phyloP scores from a whole-genome alignment of 148 eudicot species.

The Rhododendron simsii region DNA sequence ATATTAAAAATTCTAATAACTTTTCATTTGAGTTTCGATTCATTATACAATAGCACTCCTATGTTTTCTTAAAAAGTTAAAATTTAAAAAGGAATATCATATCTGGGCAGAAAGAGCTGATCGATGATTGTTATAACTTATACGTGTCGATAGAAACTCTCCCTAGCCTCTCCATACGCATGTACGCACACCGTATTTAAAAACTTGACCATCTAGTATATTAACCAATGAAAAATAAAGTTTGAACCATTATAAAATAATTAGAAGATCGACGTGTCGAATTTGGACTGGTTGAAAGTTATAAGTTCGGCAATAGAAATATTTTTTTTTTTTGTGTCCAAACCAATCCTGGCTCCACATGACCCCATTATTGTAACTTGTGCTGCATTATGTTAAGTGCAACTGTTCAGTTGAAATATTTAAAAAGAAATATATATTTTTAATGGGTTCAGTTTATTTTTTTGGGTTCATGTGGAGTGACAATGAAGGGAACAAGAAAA shows the following conservation, averaged over 20 bases:
- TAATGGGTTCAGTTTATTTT: too few species aligned
- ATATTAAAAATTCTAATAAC: background rate
- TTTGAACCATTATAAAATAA: background rate
- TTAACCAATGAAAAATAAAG: background rate
- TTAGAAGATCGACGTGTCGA: background rate
- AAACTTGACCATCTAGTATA: background rate
- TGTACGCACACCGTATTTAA: background rate
- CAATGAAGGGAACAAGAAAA: constrained; percentile 4
- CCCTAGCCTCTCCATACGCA: background rate
- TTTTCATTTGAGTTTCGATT: background rate
- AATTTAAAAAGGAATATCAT: background rate
- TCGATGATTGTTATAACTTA: background rate
- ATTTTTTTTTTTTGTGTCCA: background rate
- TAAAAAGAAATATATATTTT: background rate
- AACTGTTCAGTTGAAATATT: background rate
- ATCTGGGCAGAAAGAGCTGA: background rate
- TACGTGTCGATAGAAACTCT: background rate
- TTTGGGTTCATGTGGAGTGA: constrained; percentile 10
- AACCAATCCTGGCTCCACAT: constrained; percentile 5
- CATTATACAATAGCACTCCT: background rate
- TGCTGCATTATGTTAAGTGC: constrained; percentile 6
- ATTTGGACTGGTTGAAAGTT: background rate
- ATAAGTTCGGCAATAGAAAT: background rate
- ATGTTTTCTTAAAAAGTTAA: background rate
- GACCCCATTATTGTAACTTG: constrained; percentile 9